These are phyloP conservation scores for Calocybe gambosa DNA, from an alignment of 1,284 basidiomycete genomes.

Conservation along the genomic window DNA sequence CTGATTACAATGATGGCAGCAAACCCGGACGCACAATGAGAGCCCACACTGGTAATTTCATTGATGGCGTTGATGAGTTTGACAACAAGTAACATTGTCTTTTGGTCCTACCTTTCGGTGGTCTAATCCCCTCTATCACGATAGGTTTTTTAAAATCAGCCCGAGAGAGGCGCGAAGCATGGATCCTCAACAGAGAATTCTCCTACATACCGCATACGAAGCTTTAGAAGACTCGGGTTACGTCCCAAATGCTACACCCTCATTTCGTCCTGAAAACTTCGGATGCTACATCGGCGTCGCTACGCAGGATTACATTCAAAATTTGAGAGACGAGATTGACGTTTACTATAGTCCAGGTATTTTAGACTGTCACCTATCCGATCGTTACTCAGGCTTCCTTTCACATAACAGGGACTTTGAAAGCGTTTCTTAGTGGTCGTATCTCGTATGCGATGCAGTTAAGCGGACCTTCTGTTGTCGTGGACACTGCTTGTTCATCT, in stretches of 20 bases:
- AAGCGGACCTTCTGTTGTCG: slow-evolving; percentile 61
- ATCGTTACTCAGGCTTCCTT: neutral
- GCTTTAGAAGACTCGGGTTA: slow-evolving; percentile 68
- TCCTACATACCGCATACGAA: slow-evolving; percentile 59
- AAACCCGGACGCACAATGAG: slow-evolving; percentile 38
- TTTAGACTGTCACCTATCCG: neutral
- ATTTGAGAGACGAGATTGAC: slow-evolving; percentile 55
- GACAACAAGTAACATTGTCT: slow-evolving; percentile 39
- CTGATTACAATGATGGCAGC: slow-evolving; percentile 29
- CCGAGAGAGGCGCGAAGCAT: slow-evolving; percentile 67
- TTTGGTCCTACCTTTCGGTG: neutral
- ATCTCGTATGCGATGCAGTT: slow-evolving; percentile 63
- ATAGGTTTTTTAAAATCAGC: slow-evolving; percentile 60
- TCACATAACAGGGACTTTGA: slow-evolving; percentile 47
- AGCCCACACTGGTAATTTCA: slow-evolving; percentile 57
- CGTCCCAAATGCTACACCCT: slow-evolving; percentile 48
- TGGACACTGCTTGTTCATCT: slow-evolving; percentile 71
- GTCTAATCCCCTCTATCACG: neutral
- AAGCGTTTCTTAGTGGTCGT: slow-evolving; percentile 63
- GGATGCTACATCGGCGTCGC: slow-evolving; percentile 64
- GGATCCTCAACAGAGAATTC: slow-evolving; percentile 69
- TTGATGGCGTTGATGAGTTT: slow-evolving; percentile 50
- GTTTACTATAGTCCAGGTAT: slow-evolving; percentile 67
- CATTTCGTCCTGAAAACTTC: slow-evolving; percentile 46
- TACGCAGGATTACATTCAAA: slow-evolving; percentile 64